phyloP scores from a whole-genome alignment of 768 basidiomycete genomes.

The Mycena metata region DNA sequence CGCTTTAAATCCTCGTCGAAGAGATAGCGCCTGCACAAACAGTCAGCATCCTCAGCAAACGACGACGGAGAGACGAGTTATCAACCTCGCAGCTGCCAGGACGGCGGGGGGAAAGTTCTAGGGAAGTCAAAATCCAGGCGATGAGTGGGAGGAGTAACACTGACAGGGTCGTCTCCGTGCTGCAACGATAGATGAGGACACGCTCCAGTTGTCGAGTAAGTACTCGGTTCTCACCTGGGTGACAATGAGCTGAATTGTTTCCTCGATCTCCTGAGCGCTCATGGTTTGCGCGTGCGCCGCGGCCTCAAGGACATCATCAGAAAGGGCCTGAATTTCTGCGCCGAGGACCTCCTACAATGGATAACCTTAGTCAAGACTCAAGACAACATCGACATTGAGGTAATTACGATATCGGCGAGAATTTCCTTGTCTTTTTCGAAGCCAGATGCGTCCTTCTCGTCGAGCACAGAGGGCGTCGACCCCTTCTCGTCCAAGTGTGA shows the following conservation, averaged over 20 bases:
- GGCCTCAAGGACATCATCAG: constrained; percentile 28
- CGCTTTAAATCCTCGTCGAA: constrained; percentile 34
- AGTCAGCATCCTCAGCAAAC: neutral
- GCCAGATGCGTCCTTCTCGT: too few relatives aligned
- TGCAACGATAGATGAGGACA: neutral
- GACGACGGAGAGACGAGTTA: neutral
- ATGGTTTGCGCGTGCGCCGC: constrained; percentile 27
- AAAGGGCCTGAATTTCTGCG: constrained; percentile 11
- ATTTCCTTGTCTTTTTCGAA: too few relatives aligned
- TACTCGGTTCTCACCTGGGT: constrained; percentile 16
- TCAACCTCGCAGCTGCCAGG: constrained; percentile 19
- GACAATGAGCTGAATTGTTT: constrained; percentile 34
- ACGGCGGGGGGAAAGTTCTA: constrained; percentile 33
- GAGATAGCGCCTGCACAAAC: constrained; percentile 33
- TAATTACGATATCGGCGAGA: too few relatives aligned
- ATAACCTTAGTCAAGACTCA: too few relatives aligned
- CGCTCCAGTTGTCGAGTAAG: neutral
- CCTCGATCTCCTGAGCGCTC: constrained; percentile 33
- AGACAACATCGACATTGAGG: too few relatives aligned
- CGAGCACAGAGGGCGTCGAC: too few relatives aligned
- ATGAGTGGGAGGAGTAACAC: neutral
- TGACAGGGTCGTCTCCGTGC: constrained; percentile 34
- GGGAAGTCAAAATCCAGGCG: neutral
- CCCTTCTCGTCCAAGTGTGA: too few relatives aligned
- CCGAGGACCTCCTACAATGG: too few relatives aligned